These are phyloP conservation scores for Mycena citricolor DNA, from an alignment of 1,284 basidiomycete species.

Conservation along the genomic window DNA sequence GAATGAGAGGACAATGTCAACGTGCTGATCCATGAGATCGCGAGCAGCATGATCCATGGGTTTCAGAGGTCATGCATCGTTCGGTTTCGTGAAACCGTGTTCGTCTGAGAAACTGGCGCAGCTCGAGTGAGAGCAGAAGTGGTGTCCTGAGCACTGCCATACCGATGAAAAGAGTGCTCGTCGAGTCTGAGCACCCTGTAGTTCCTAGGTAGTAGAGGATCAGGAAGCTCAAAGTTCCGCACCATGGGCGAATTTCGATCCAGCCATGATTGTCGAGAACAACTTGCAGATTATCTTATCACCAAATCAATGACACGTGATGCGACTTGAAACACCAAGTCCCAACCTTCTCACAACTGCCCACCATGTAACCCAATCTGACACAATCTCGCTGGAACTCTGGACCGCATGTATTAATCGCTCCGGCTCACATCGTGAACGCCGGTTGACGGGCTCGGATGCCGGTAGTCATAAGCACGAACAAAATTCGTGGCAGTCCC, in stretches of 20 bases:
- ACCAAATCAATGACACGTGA: too few species aligned
- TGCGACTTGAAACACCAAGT: too few species aligned
- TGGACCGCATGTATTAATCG: too few species aligned
- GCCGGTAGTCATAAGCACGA: too few species aligned
- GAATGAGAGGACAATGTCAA: conserved; percentile 83
- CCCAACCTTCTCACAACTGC: too few species aligned
- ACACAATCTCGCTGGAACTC: too few species aligned
- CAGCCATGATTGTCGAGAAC: too few species aligned
- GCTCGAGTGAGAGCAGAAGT: not conserved
- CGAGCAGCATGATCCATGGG: conserved; percentile 92
- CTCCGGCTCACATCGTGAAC: too few species aligned
- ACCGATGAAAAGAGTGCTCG: conserved; percentile 94
- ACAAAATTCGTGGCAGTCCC: too few species aligned
- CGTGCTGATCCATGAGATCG: conserved; percentile 78
- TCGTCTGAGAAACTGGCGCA: conserved; percentile 74
- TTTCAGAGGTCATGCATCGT: conserved; percentile 81
- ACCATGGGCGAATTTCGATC: conserved; percentile 91
- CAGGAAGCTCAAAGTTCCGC: conserved; percentile 84
- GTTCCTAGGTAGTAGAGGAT: conserved; percentile 80
- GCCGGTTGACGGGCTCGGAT: too few species aligned
- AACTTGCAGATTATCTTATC: too few species aligned
- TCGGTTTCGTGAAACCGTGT: conserved; percentile 87
- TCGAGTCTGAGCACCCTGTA: conserved; percentile 88
- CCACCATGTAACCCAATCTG: too few species aligned
- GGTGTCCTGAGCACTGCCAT: conserved; percentile 21